phyloP scores from a whole-genome alignment of 2,329 filamentous ascomycete genomes.

The Pseudogymnoascus sp. region DNA sequence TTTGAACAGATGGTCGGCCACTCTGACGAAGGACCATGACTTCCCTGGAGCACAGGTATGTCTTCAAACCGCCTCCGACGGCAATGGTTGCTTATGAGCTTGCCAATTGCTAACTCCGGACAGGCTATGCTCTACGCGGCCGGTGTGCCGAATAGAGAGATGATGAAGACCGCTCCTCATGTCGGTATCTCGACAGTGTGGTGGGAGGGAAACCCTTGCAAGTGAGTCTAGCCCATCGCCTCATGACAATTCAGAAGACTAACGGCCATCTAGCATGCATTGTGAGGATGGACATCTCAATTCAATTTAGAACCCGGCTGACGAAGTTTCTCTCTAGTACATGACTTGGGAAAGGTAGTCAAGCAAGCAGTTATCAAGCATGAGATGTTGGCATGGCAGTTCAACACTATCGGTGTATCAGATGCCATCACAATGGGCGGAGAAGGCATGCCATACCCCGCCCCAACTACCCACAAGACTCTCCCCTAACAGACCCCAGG shows the following conservation, averaged over 20 bases:
- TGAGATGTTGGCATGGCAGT: slow-evolving; percentile 90
- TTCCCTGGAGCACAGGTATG: slow-evolving; percentile 80
- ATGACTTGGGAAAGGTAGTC: slow-evolving; percentile 80
- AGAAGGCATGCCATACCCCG: slow-evolving; percentile 51
- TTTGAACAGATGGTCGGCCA: slow-evolving; percentile 80
- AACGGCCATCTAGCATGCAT: slow-evolving; percentile 37
- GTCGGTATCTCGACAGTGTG: slow-evolving; percentile 87
- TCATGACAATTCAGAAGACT: slow-evolving; percentile 11
- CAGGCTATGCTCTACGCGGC: slow-evolving; percentile 93
- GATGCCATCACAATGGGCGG: slow-evolving; percentile 95
- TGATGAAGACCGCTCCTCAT: slow-evolving; percentile 86
- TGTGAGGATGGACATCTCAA: slow-evolving; percentile 27
- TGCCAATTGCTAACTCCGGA: neutral
- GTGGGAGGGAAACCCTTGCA: slow-evolving; percentile 98
- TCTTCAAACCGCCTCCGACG: neutral
- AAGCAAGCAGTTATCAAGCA: slow-evolving; percentile 74
- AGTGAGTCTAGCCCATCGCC: slow-evolving; percentile 45
- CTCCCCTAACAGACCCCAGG: slow-evolving; percentile 41
- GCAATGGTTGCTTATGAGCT: neutral
- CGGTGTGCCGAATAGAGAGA: slow-evolving; percentile 71
- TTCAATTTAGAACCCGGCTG: neutral
- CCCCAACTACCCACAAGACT: neutral
- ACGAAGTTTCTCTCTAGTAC: slow-evolving; percentile 41
- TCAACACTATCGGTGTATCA: slow-evolving; percentile 81
- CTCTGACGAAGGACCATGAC: slow-evolving; percentile 76